These are phyloP conservation scores for Polygonum maritimum DNA, from an alignment of 148 eudicot genomes.

Conservation along the genomic window DNA sequence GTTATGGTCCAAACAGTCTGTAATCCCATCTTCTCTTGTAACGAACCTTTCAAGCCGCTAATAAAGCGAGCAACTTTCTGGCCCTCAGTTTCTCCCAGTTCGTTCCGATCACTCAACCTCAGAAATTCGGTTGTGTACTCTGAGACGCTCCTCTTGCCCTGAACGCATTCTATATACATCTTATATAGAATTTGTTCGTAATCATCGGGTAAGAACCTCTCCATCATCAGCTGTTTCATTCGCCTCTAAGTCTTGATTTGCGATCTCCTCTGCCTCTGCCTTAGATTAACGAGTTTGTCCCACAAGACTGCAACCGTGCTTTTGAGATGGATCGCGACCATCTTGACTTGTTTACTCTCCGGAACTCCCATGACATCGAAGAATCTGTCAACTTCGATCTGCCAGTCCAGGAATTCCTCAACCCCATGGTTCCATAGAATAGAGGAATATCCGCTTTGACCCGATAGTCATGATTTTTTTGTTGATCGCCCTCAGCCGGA, in stretches of 20 bases:
- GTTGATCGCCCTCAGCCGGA: not conserved
- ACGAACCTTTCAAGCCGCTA: no score
- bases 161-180: no score
- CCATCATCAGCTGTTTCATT: not conserved
- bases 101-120: no score
- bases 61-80: no score
- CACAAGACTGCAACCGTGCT: not conserved
- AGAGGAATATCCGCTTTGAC: not conserved
- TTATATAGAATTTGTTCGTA: no score
- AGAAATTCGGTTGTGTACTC: no score
- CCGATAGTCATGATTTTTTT: not conserved
- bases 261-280: not conserved
- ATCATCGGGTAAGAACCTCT: not conserved
- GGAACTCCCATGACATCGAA: not conserved
- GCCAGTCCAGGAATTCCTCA: not conserved
- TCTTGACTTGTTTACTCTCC: not conserved
- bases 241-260: not conserved
- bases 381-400: not conserved
- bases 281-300: not conserved
- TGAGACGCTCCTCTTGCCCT: no score
- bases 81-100: no score
- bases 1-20: no score
- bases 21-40: no score
- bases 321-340: not conserved
- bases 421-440: not conserved